Percentiles rank a stretch among this genome's conserved stretches.
Evolutionary conservation across 2,329 filamentous ascomycete species (phyloP).

Genomic region (Phaeosphaeriaceae sp.): DNA sequence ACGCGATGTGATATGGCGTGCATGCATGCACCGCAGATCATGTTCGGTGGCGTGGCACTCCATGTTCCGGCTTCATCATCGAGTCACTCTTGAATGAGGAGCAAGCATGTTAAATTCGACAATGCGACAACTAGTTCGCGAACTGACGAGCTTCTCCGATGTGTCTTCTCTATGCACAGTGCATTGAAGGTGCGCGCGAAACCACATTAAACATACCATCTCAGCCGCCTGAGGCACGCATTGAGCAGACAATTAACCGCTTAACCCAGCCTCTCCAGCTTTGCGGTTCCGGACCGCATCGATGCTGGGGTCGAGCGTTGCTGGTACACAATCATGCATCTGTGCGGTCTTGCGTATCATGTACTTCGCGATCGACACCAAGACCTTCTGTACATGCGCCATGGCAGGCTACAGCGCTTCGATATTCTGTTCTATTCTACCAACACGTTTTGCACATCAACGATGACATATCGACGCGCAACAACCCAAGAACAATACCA

Average conservation of each 20-base stretch:
- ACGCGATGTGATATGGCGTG: slow-evolving; percentile 4
- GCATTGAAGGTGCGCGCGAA: background rate
- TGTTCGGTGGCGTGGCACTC: slow-evolving; percentile 5
- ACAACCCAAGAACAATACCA: background rate
- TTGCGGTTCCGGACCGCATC: background rate
- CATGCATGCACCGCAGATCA: slow-evolving; percentile 7
- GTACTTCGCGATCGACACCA: background rate
- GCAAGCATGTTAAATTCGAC: slow-evolving; percentile 2
- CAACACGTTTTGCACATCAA: background rate
- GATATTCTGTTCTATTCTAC: background rate
- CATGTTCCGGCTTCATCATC: slow-evolving; percentile 8
- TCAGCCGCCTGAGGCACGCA: slow-evolving; percentile 1
- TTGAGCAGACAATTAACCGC: background rate
- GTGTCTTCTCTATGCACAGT: background rate
- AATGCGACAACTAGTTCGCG: background rate
- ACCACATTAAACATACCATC: background rate
- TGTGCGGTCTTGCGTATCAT: background rate
- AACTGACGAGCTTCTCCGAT: background rate
- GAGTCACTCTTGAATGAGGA: background rate
- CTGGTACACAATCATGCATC: background rate
- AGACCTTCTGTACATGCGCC: background rate
- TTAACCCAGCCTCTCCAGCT: background rate
- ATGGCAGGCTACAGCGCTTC: background rate
- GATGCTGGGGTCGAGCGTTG: background rate
- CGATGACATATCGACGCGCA: background rate